These are phyloP conservation scores for Elymus sibiricus DNA, from an alignment of 176 grass and related monocot genomes.

Conservation along the genomic window DNA sequence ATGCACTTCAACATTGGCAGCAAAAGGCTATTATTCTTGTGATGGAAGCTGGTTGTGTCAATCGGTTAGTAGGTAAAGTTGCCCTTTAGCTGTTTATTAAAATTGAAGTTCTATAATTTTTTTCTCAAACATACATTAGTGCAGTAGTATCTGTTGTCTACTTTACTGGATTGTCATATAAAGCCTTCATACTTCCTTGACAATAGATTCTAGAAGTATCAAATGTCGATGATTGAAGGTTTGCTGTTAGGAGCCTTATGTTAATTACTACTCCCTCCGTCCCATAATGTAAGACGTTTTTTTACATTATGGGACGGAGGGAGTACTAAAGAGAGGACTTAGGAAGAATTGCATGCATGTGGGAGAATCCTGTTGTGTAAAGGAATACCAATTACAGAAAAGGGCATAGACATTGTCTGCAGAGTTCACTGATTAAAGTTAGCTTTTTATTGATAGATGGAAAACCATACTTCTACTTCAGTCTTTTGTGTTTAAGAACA, in stretches of 20 bases:
- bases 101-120: not conserved
- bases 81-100: conserved; percentile 20
- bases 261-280: too few species aligned
- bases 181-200: not conserved
- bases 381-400: not conserved
- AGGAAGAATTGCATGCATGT: not conserved
- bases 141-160: not conserved
- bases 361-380: not conserved
- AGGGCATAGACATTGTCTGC: not conserved
- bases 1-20: conserved; percentile 56
- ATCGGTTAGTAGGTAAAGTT: conserved; percentile 89
- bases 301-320: too few species aligned
- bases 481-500: not conserved
- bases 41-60: conserved; percentile 86
- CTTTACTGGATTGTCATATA: not conserved
- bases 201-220: not conserved
- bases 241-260: not conserved
- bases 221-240: not conserved
- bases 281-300: too few species aligned
- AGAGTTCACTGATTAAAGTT: conserved; percentile 5
- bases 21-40: conserved; percentile 83
- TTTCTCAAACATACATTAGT: conserved; percentile 8
- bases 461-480: not conserved
- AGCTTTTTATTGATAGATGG: not conserved
- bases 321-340: conserved; percentile 13